Conservation (phyloP, 2,329 filamentous ascomycete genomes). For the Cladosporium sp. region DNA sequence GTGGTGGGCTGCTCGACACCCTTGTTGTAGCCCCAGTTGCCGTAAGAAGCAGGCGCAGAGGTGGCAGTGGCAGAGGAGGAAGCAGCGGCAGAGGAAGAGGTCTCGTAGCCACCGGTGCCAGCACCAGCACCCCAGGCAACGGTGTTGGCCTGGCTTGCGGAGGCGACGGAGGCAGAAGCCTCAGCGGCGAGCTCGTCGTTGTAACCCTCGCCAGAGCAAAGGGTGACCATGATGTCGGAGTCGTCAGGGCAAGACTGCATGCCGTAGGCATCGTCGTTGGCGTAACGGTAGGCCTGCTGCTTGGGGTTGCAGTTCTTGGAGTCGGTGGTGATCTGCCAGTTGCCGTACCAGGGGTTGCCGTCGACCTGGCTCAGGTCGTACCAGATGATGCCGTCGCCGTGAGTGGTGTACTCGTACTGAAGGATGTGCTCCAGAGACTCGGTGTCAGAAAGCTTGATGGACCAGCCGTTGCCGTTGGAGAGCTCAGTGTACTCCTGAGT, state of each 20-base stretch:
- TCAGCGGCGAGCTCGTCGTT: conserved; percentile 24
- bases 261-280: conserved; percentile 43
- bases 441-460: conserved; percentile 43
- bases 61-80: not conserved
- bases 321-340: conserved; percentile 41
- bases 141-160: conserved; percentile 29
- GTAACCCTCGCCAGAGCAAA: conserved; percentile 38
- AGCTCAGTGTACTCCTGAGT: conserved; percentile 40
- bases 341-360: conserved; percentile 41
- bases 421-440: conserved; percentile 34
- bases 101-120: not conserved
- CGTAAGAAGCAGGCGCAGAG: not conserved
- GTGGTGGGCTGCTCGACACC: conserved; percentile 15
- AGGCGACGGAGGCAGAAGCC: conserved; percentile 31
- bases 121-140: conserved; percentile 13
- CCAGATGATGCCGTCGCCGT: conserved; percentile 41
- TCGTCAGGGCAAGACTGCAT: conserved; percentile 41
- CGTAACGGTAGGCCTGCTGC: conserved; percentile 42
- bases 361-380: conserved; percentile 43
- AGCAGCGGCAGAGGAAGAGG: not conserved
- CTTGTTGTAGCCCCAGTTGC: conserved; percentile 7
- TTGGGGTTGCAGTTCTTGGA: conserved; percentile 32
- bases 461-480: conserved; percentile 40
- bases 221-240: conserved; percentile 39
- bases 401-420: conserved; percentile 44